Percentiles rank a stretch among this genome's conserved stretches.
Evolutionary conservation across 352 stramenopile genomes (phyloP).

Genomic region (Thalassiosira delicatula): DNA sequence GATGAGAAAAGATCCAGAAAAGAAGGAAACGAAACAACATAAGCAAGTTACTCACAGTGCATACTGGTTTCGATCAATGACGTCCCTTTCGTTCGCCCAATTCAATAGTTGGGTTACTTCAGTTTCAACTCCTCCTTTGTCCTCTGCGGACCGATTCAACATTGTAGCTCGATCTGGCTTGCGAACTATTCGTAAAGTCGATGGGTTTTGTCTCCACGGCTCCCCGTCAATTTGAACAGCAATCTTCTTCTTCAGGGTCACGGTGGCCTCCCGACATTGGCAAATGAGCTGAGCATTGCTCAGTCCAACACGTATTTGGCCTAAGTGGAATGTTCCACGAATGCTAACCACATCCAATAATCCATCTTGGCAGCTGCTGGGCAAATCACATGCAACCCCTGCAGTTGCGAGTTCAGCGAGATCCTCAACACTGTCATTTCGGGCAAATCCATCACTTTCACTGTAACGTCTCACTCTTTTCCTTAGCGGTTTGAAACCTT

Average conservation of each 20-base stretch:
- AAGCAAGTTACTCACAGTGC: slow-evolving; percentile 33
- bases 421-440: slow-evolving; percentile 70
- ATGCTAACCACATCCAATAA: slow-evolving; percentile 92
- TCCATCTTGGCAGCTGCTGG: slow-evolving; percentile 87
- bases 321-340: slow-evolving; percentile 91
- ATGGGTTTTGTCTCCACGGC: slow-evolving; percentile 90
- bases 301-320: slow-evolving; percentile 91
- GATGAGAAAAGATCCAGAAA: too few species aligned
- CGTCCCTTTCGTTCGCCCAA: slow-evolving; percentile 75
- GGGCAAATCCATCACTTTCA: slow-evolving; percentile 51
- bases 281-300: slow-evolving; percentile 81
- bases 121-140: slow-evolving; percentile 69
- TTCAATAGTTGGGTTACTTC: slow-evolving; percentile 76
- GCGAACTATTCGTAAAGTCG: slow-evolving; percentile 85
- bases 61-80: slow-evolving; percentile 79
- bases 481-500: slow-evolving; percentile 53
- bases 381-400: slow-evolving; percentile 60
- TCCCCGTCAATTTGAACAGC: slow-evolving; percentile 94
- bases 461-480: slow-evolving; percentile 34
- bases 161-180: slow-evolving; percentile 79
- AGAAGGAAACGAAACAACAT: too few species aligned
- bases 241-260: slow-evolving; percentile 81
- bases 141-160: slow-evolving; percentile 74
- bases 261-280: slow-evolving; percentile 79
- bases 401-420: slow-evolving; percentile 37